Evolutionary conservation across 805 yeast genomes (phyloP).

Genomic region (Wickerhamomyces kurtzmanii): DNA sequence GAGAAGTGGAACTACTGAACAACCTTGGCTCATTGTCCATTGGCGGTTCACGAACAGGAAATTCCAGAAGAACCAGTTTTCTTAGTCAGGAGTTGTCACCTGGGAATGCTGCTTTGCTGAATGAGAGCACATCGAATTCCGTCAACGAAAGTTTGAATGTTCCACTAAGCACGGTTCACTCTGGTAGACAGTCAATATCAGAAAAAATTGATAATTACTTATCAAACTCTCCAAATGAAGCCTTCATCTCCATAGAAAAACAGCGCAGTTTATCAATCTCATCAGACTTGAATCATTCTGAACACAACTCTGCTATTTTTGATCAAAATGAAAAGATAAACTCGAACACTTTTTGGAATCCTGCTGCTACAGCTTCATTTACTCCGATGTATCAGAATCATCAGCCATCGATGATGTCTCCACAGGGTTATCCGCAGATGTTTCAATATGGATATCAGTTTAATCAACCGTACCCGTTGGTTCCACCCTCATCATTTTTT

Average conservation of each 20-base stretch:
- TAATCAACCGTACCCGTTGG: constrained; percentile 22
- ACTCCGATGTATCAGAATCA: constrained; percentile 29
- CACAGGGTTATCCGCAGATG: constrained; percentile 18
- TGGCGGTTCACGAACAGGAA: constrained; percentile 20
- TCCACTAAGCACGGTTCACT: constrained; percentile 5
- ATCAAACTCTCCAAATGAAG: constrained; percentile 34
- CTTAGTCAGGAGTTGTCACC: constrained; percentile 21
- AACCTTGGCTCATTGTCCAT: constrained; percentile 31
- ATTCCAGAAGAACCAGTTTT: constrained; percentile 46
- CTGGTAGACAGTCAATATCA: constrained; percentile 17
- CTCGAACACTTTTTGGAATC: constrained; percentile 48
- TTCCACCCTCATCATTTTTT: constrained; percentile 19
- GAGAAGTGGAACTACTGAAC: constrained; percentile 46
- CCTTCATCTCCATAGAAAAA: constrained; percentile 11
- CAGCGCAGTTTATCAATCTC: constrained; percentile 14
- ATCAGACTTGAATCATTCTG: constrained; percentile 20
- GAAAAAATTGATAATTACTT: constrained; percentile 53
- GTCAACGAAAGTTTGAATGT: constrained; percentile 18
- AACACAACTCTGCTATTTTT: constrained; percentile 21
- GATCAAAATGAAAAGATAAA: constrained; percentile 17
- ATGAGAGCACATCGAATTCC: constrained; percentile 17
- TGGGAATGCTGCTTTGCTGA: constrained; percentile 2
- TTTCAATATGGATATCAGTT: constrained; percentile 26
- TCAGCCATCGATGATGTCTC: constrained; percentile 16
- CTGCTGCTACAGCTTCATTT: constrained; percentile 49